Evolutionary conservation across 2,329 filamentous ascomycete species (phyloP), one percentile per base, ranked within the genome.

Genomic region (Niveomyces coronatus): DNA sequence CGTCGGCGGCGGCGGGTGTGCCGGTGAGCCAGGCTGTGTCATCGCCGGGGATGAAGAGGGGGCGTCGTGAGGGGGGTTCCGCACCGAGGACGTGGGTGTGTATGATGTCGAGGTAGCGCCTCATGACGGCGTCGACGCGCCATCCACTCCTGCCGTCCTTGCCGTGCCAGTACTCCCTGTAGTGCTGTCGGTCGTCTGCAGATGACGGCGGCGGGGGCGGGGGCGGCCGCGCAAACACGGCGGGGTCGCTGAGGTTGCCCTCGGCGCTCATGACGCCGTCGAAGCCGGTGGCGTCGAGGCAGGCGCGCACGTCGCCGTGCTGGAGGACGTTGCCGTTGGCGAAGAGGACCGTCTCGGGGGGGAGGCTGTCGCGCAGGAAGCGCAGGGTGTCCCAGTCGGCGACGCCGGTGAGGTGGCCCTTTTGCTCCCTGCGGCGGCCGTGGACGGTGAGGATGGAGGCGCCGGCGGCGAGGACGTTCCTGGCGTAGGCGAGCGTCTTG

Each of bases 201-300:
- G n/a, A n/a, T n/a, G n/a, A n/a, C n/a, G n/a, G n/a, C n/a, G n/a
- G n/a, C n/a, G n/a, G n/a, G n/a, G n/a, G n/a, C 0, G 72, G 56
- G 0, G 86, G 86, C 13, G 77, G 68, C 22, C 67, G 62, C 11
- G 81, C 77, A 53, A 98, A 98, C 30, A 98, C 82, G 3, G 77
- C 79, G 0, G 91, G 91, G 54, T 98, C 86, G 53, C 86, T 89
- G 1, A 98, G 70, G 54, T 95, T 94, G 0, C 87, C 91, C 61
- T 98, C 91, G 5, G 91, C 91, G 48, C 82, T 89, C 91, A 98
- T 96, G 36, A 98, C 77, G 14, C 74, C 91, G 57, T 98, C 91
- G 2, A 81, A 89, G 1, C 88, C 87, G 1, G 91, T 98, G 4
- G 71, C 85, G 35, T 78, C 74, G 15, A 98, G 64, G 53, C 89